Percentiles rank a stretch among this genome's conserved stretches.
phyloP scores from a whole-genome alignment of 2,329 filamentous ascomycete genomes.

The Xylariaceae sp. region DNA sequence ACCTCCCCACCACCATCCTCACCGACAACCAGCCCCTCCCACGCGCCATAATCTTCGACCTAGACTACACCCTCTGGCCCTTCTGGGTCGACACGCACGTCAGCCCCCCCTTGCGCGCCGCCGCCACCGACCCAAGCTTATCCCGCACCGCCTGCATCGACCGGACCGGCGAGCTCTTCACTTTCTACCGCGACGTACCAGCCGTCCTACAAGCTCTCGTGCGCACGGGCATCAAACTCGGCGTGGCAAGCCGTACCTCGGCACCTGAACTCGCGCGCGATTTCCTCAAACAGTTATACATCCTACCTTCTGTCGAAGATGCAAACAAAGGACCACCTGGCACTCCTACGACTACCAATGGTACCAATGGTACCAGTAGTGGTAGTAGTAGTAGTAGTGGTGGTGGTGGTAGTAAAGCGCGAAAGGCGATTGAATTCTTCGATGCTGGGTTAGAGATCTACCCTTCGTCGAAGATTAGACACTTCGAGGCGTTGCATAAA shows the following conservation, averaged over 20 bases:
- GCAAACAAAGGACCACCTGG: too few relatives aligned
- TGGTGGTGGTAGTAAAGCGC: slow-evolving; percentile 27
- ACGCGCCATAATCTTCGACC: slow-evolving; percentile 82
- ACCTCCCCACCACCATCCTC: slow-evolving; percentile 39
- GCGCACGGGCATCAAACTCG: slow-evolving; percentile 48
- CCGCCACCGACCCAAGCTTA: slow-evolving; percentile 30
- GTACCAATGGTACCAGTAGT: too few relatives aligned
- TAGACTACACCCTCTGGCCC: slow-evolving; percentile 98
- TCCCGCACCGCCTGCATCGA: slow-evolving; percentile 43
- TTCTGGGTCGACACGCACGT: slow-evolving; percentile 98
- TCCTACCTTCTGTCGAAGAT: slow-evolving; percentile 33
- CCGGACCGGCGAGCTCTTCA: slow-evolving; percentile 58
- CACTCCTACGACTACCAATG: too few relatives aligned
- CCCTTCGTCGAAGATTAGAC: slow-evolving; percentile 75
- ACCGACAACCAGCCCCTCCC: slow-evolving; percentile 64
- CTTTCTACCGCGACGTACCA: slow-evolving; percentile 67
- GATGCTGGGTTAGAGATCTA: slow-evolving; percentile 60
- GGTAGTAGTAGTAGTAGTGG: too few relatives aligned
- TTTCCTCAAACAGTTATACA: slow-evolving; percentile 68
- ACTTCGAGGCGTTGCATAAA: slow-evolving; percentile 70
- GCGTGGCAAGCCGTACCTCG: slow-evolving; percentile 72
- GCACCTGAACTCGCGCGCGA: slow-evolving; percentile 75
- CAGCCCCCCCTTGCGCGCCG: slow-evolving; percentile 57
- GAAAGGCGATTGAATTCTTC: slow-evolving; percentile 53
- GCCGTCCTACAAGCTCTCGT: slow-evolving; percentile 57